Evolutionary conservation across 371 early-diverging fungal species (phyloP).

Genomic region (Choanephora cucurbitarum): DNA sequence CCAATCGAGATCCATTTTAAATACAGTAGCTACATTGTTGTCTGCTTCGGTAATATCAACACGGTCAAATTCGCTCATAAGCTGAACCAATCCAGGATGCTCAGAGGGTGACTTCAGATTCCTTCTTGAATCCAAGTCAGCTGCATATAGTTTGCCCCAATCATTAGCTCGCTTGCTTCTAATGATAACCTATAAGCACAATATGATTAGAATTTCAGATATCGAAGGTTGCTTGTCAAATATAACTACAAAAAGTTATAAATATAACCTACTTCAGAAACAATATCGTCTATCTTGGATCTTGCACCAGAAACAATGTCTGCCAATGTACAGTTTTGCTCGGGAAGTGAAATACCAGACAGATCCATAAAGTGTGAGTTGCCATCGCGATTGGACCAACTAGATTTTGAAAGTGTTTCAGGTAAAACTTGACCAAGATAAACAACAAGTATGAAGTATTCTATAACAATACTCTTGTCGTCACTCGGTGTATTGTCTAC

Average conservation of each 20-base stretch:
- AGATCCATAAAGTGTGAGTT: conserved; percentile 3
- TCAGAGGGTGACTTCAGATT: conserved; percentile 3
- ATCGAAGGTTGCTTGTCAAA: no score
- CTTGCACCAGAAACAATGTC: conserved; percentile 37
- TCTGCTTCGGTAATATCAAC: conserved; percentile 33
- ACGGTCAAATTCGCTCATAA: conserved; percentile 39
- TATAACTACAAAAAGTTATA: no score
- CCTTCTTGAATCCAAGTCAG: conserved; percentile 14
- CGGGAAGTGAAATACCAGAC: conserved; percentile 20
- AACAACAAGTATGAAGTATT: conserved; percentile 42
- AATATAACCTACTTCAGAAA: conserved; percentile 32
- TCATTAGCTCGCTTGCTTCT: conserved; percentile 31
- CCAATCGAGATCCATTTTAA: conserved; percentile 33
- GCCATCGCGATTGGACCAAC: conserved; percentile 15
- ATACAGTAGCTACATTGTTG: conserved; percentile 26
- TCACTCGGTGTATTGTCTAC: not conserved
- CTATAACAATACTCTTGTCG: conserved; percentile 16
- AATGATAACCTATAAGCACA: conserved; percentile 30
- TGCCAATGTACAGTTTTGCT: conserved; percentile 29
- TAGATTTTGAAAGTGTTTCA: conserved; percentile 21
- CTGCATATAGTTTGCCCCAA: conserved; percentile 38
- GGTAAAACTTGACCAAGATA: conserved; percentile 29
- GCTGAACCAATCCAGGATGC: conserved; percentile 18
- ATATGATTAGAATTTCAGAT: not conserved
- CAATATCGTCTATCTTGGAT: conserved; percentile 35